phyloP scores from a whole-genome alignment of 225 moss, liverwort and hornwort genomes.

The Sphagnum contortum region DNA sequence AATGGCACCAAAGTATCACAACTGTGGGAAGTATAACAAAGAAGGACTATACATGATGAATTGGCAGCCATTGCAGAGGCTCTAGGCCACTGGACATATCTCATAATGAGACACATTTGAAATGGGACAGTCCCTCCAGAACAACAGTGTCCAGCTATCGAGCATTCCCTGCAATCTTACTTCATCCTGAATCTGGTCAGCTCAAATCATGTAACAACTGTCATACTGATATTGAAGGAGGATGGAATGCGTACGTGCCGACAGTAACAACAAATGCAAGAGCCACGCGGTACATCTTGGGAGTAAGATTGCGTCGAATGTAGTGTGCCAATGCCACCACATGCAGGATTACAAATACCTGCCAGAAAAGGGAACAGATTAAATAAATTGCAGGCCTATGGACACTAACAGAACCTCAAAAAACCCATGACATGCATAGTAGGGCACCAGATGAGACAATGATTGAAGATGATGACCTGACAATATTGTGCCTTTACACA shows the following conservation, averaged over 20 bases:
- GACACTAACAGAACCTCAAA: background rate
- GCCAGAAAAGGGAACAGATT: conserved; percentile 17
- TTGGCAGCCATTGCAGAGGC: no score
- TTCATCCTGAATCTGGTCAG: no score
- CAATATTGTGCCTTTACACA: no score
- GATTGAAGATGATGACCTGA: no score
- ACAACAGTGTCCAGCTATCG: no score
- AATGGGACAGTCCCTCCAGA: no score
- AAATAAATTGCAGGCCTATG: background rate
- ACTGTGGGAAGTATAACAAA: background rate
- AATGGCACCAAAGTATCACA: background rate
- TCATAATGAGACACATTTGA: no score
- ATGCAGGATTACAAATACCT: conserved; percentile 98
- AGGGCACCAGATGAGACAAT: no score
- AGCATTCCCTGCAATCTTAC: no score
- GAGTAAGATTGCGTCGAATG: conserved; percentile 63
- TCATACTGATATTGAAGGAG: background rate
- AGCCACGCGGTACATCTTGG: conserved; percentile 73
- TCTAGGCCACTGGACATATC: no score
- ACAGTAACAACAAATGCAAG: conserved; percentile 71
- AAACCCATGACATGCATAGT: background rate
- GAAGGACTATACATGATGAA: no score
- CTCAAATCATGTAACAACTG: no score
- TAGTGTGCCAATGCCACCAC: conserved; percentile 80
- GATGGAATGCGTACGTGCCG: conserved; percentile 64